A percentile compares a stretch with the other conserved stretches of the same genome.
Conservation (phyloP, 371 early-diverging fungal genomes). For the Mucor mucedo region DNA sequence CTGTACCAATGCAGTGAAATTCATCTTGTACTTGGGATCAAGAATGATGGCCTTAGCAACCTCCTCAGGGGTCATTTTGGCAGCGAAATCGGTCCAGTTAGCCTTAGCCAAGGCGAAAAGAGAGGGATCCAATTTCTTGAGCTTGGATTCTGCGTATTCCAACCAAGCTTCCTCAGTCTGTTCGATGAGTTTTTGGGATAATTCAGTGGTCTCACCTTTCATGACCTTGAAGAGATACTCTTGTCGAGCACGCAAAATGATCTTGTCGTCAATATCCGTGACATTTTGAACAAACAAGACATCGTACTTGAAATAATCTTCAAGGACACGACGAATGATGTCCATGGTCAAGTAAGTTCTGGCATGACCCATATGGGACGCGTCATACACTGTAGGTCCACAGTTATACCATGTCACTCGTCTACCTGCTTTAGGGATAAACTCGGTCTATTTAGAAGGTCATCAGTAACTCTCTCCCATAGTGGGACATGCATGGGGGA, state of each 20-base stretch:
- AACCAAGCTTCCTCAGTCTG: constrained; percentile 69
- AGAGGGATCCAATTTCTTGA: constrained; percentile 55
- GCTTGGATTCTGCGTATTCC: constrained; percentile 62
- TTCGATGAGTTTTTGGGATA: constrained; percentile 48
- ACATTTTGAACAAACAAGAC: constrained; percentile 98
- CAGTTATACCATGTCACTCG: constrained; percentile 96
- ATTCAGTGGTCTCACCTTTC: constrained; percentile 44
- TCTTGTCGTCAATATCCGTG: constrained; percentile 99
- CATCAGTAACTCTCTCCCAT: not conserved
- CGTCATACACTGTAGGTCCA: constrained; percentile 99
- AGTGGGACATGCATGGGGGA: too few species aligned
- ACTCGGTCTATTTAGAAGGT: constrained; percentile 71
- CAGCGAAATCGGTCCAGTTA: constrained; percentile 64
- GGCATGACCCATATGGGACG: constrained; percentile 99
- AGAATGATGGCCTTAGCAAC: constrained; percentile 49
- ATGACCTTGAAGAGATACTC: constrained; percentile 78
- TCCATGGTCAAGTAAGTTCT: constrained; percentile 96
- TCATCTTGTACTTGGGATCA: constrained; percentile 82
- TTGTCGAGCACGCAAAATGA: constrained; percentile 92
- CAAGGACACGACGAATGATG: constrained; percentile 93
- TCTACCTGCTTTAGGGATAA: constrained; percentile 82
- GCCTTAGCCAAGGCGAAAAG: constrained; percentile 32
- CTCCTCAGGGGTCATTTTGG: constrained; percentile 58
- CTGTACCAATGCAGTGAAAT: constrained; percentile 64
- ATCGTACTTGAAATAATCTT: constrained; percentile 96